A percentile compares a stretch with the other conserved stretches of the same genome.
Evolutionary conservation across 23 red algal genomes (phyloP).

Genomic region (Cyanidioschyzon merolae): DNA sequence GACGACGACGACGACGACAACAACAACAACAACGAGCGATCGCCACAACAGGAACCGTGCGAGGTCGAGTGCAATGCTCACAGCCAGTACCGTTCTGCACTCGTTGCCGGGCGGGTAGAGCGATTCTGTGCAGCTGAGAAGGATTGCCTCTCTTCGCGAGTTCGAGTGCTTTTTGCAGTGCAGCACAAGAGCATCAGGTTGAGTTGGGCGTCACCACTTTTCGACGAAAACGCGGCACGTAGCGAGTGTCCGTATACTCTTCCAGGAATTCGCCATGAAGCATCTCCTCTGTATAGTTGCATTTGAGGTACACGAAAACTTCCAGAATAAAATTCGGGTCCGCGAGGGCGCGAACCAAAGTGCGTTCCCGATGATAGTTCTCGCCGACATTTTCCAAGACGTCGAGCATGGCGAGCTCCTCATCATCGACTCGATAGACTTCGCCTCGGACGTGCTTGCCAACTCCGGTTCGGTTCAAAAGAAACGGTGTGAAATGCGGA

Average conservation of each 20-base stretch:
- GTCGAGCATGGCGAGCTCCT: slow-evolving; percentile 60
- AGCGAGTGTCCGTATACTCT: slow-evolving; percentile 69
- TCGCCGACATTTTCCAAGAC: slow-evolving; percentile 72
- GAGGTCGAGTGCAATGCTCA: too few species aligned
- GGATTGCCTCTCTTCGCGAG: too few species aligned
- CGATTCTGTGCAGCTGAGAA: too few species aligned
- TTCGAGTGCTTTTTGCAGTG: too few species aligned
- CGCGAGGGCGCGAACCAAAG: slow-evolving; percentile 14
- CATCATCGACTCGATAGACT: slow-evolving; percentile 57
- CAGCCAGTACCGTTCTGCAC: too few species aligned
- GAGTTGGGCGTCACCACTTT: too few species aligned
- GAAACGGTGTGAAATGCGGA: slow-evolving; percentile 54
- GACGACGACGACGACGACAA: too few species aligned
- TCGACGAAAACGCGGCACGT: slow-evolving; percentile 53
- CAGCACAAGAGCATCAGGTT: too few species aligned
- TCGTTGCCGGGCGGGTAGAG: too few species aligned
- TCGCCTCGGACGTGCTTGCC: slow-evolving; percentile 75
- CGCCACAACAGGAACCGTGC: too few species aligned
- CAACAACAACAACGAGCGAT: too few species aligned
- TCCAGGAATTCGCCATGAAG: slow-evolving; percentile 18
- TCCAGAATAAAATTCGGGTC: slow-evolving; percentile 28
- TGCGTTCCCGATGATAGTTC: slow-evolving; percentile 57
- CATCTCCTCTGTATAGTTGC: slow-evolving; percentile 37
- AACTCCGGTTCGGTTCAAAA: slow-evolving; percentile 35
- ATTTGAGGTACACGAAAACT: slow-evolving; percentile 69